Evolutionary conservation across 2,329 filamentous ascomycete genomes (phyloP), one percentile per base, ranked within the genome.

Genomic region (Hypoxylon sp.): DNA sequence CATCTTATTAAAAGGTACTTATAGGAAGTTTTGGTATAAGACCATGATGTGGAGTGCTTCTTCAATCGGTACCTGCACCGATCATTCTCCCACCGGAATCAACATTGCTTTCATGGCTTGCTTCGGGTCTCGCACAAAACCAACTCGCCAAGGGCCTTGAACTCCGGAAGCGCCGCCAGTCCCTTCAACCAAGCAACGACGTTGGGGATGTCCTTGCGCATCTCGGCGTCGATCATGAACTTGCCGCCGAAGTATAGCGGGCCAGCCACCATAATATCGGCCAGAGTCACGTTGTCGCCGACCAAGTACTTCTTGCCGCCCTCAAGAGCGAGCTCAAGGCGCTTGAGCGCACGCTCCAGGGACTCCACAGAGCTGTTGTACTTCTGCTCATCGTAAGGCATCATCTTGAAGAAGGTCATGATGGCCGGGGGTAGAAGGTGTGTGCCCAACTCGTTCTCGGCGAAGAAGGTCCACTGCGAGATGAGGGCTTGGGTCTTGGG

Each of bases 401-500:
- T 35, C 6, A 78, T 3, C 71, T 80, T 80, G 52, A 72, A 46
- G n/a, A 78, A 2, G 2, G 56, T 42, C 78, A 79, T 78, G 39
- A 73, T 13, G n/a, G 74, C 39, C 1, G 70, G 47, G 4, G 74
- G 72, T 3, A 72, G 31, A 6, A 72, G 5, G 67, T 76, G 73
- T 35, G 57, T 22, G 24, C 58, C 44, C 13, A 82, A 54, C 74
- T 83, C 81, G 51, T 70, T 73, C 64, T 84, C 80, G 13, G 81
- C 73, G 70, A 82, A 83, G 59, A 72, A 76, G n/a, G 81, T 74
- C 85, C 84, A 87, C 73, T 85, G 79, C 29, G 78, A 74, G 74
- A 86, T 80, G 8, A 76, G 72, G 0, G 83, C 83, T 35, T 80
- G 77, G 54, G 82, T 79, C 65, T 81, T 78, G 6, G 77, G 55